Evolutionary conservation across 768 basidiomycete species (phyloP), one percentile per base, ranked within the genome.

Genomic region (Mycena epipterygia): DNA sequence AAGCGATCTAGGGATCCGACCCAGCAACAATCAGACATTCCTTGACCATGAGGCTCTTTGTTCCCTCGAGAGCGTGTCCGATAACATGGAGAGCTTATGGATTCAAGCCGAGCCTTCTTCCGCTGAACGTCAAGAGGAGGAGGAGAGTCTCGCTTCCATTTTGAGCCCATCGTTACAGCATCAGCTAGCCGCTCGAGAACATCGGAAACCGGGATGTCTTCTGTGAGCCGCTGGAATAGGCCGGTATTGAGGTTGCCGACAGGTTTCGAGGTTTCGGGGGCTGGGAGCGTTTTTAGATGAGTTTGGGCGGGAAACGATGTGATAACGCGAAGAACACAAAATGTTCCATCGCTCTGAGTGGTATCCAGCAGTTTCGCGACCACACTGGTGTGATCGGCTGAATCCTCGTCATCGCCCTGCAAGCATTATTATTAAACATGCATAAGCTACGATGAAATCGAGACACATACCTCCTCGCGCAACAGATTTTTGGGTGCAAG

Each of bases 261-360:
- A 3, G 63, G 41, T 3, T 17, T 5, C 12, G 41, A 37, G 3
- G 9, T 27, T 30, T 9, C 17, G 0, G 51, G 0, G 17, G 21
- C 4, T 14, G 52, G 16, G 3, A 64, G 14, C 5, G 41, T 65
- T 44, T 46, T 37, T 2, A 57, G 64, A 37, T 48, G 25, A 2
- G 53, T 57, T 39, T 48, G 14, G 16, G 41, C 53, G 32, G 64
- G 64, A 29, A 65, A 65, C 4, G 64, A 65, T 2, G 64, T 55
- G 25, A 65, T 33, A 32, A 48, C 55, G 13, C 44, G 42, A 29
- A 65, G 53, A 27, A 65, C 6, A 6, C 12, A 14, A 9, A 41
- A 64, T 5, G 64, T 53, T 23, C 53, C 64, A 27, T 46, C 64
- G 23, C 30, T 8, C 23, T 30, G n/a, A 6, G 55, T 16, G 44